phyloP scores from a whole-genome alignment of 495 filamentous ascomycete species.

The Penicillium verhagenii region DNA sequence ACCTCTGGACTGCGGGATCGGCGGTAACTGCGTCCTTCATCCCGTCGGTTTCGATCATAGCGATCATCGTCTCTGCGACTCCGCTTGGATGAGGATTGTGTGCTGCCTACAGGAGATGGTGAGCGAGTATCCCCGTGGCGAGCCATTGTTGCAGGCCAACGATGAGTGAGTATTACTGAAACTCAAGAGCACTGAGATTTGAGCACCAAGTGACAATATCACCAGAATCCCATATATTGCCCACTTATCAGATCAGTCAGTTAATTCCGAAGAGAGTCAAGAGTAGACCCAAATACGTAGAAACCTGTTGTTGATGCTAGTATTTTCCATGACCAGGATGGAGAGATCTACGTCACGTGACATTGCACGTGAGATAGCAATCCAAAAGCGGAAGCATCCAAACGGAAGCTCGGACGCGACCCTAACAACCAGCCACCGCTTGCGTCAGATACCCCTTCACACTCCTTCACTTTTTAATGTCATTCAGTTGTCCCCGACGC shows the following conservation, averaged over 20 bases:
- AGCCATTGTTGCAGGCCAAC: constrained; percentile 74
- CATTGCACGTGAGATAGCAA: constrained; percentile 1
- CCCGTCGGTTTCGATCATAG: constrained; percentile 62
- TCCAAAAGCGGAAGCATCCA: constrained; percentile 28
- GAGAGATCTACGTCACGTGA: constrained; percentile 20
- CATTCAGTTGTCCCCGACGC: background rate
- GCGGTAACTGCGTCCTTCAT: constrained; percentile 59
- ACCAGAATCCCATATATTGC: constrained; percentile 13
- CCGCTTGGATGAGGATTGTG: constrained; percentile 71
- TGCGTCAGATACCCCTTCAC: constrained; percentile 32
- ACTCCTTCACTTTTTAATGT: background rate
- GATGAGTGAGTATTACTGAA: constrained; percentile 64
- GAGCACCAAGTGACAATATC: background rate
- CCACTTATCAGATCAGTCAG: background rate
- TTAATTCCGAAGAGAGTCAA: background rate
- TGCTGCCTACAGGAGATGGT: constrained; percentile 94
- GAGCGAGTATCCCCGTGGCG: constrained; percentile 89
- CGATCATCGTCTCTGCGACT: constrained; percentile 75
- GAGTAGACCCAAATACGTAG: background rate
- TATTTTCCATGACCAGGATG: constrained; percentile 10
- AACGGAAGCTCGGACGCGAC: constrained; percentile 30
- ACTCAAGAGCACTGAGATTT: constrained; percentile 34
- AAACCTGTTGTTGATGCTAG: constrained; percentile 3
- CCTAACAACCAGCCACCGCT: constrained; percentile 24
- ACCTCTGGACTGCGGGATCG: constrained; percentile 76